A percentile compares a stretch with the other conserved stretches of the same genome.
These are phyloP conservation scores for Vigna trinervia DNA, from an alignment of 306 rosid species.

Conservation along the genomic window DNA sequence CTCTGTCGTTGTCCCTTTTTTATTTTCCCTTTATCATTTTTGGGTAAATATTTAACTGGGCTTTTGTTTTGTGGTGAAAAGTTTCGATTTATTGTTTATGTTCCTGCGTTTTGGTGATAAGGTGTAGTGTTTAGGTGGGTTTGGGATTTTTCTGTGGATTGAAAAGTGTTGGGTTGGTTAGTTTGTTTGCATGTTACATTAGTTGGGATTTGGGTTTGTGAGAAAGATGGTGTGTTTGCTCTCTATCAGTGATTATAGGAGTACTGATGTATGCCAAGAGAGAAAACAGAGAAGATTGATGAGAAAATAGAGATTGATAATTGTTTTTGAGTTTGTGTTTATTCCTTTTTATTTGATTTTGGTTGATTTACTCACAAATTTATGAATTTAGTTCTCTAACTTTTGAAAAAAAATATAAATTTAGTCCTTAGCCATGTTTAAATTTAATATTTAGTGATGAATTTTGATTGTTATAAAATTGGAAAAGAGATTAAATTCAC, in stretches of 20 bases:
- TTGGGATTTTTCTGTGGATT: not conserved
- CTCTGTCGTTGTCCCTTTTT: not conserved
- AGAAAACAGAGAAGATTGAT: not conserved
- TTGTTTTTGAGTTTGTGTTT: not conserved
- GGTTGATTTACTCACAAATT: not conserved
- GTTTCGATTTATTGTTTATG: conserved; percentile 25
- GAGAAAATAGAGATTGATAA: not conserved
- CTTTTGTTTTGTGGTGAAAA: not conserved
- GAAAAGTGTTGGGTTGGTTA: conserved; percentile 27
- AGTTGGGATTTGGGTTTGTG: conserved; percentile 27
- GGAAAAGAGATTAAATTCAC: not conserved
- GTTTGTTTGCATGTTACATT: conserved; percentile 32
- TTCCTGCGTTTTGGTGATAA: not conserved
- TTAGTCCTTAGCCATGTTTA: too few relatives aligned
- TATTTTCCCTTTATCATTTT: not conserved
- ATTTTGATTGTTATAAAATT: too few relatives aligned
- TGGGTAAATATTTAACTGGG: not conserved
- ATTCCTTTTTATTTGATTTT: not conserved
- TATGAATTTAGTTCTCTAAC: not conserved
- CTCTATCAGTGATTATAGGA: not conserved
- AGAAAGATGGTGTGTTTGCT: conserved; percentile 5
- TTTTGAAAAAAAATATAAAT: too few relatives aligned
- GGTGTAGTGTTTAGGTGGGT: not conserved
- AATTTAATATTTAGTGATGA: not conserved
- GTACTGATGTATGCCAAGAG: not conserved